Evolutionary conservation across 2,329 filamentous ascomycete genomes (phyloP).

Genomic region (Ceratocystis alfenasii): DNA sequence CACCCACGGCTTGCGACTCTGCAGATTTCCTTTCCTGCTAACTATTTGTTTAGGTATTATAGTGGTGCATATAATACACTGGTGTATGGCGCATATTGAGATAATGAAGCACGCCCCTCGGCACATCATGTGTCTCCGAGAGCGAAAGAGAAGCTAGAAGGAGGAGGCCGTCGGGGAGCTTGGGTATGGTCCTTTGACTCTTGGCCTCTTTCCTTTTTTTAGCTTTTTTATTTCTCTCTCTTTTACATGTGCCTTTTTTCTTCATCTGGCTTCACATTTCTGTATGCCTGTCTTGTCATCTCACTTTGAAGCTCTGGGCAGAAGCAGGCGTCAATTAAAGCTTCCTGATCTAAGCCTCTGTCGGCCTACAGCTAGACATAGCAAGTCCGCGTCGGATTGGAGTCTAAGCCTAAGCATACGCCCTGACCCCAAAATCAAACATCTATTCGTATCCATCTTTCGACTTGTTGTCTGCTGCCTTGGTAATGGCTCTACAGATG

Average conservation of each 20-base stretch:
- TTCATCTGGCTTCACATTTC: neutral
- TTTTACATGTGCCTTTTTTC: neutral
- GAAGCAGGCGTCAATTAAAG: neutral
- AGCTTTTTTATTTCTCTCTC: neutral
- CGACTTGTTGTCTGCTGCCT: neutral
- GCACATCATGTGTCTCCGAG: neutral
- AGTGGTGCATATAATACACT: neutral
- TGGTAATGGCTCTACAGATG: neutral
- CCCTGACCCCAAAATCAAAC: neutral
- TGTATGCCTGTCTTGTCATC: neutral
- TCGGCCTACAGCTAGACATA: neutral
- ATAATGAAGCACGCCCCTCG: neutral
- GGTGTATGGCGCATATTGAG: neutral
- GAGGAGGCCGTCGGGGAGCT: conserved; percentile 8
- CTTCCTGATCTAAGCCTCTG: neutral
- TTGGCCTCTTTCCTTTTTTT: neutral
- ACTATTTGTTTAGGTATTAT: neutral
- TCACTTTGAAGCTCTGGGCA: neutral
- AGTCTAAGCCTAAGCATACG: neutral
- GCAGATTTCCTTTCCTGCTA: neutral
- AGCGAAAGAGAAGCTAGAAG: neutral
- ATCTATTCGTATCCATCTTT: neutral
- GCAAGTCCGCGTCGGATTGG: neutral
- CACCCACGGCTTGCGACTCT: neutral
- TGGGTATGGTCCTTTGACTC: neutral